phyloP scores from a whole-genome alignment of 139 green algal species.

The Chlamydomonas sphaeroides region DNA sequence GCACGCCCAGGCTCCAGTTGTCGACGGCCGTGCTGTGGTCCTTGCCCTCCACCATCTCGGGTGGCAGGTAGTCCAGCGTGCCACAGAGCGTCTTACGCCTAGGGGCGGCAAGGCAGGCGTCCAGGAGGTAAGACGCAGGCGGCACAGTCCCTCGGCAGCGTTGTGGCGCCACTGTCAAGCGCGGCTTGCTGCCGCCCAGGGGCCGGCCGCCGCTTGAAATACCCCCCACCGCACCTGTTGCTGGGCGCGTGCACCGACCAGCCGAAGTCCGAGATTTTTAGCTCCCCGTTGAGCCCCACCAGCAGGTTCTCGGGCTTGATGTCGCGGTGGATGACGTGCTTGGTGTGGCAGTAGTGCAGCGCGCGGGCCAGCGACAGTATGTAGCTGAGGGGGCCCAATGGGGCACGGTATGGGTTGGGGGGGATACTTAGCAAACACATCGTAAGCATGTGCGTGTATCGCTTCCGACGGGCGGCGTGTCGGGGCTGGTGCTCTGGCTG shows the following conservation, averaged over 20 bases:
- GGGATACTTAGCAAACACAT: not conserved
- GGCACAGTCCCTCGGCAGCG: too few relatives aligned
- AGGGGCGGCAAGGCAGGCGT: not conserved
- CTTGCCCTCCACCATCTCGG: slow-evolving; percentile 94
- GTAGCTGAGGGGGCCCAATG: slow-evolving; percentile 80
- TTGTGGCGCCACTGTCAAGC: too few relatives aligned
- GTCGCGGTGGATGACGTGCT: slow-evolving; percentile 99
- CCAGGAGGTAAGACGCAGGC: too few relatives aligned
- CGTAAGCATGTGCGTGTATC: too few relatives aligned
- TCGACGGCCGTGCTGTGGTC: slow-evolving; percentile 85
- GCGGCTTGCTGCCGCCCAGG: too few relatives aligned
- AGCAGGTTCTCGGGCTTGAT: slow-evolving; percentile 99
- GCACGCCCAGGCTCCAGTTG: slow-evolving; percentile 95
- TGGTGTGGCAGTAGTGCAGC: slow-evolving; percentile 95
- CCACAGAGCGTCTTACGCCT: slow-evolving; percentile 96
- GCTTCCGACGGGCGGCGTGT: too few relatives aligned
- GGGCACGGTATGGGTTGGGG: too few relatives aligned
- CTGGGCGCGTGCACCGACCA: slow-evolving; percentile 96
- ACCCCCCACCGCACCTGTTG: slow-evolving; percentile 43
- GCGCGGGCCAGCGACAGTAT: slow-evolving; percentile 86
- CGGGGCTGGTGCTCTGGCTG: too few relatives aligned
- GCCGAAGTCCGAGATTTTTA: slow-evolving; percentile 99
- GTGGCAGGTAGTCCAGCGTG: slow-evolving; percentile 98
- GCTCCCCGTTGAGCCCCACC: slow-evolving; percentile 87
- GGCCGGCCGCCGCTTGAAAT: too few relatives aligned